Evolutionary conservation across 116 monocot genomes (phyloP).

Genomic region (Zostera marina): DNA sequence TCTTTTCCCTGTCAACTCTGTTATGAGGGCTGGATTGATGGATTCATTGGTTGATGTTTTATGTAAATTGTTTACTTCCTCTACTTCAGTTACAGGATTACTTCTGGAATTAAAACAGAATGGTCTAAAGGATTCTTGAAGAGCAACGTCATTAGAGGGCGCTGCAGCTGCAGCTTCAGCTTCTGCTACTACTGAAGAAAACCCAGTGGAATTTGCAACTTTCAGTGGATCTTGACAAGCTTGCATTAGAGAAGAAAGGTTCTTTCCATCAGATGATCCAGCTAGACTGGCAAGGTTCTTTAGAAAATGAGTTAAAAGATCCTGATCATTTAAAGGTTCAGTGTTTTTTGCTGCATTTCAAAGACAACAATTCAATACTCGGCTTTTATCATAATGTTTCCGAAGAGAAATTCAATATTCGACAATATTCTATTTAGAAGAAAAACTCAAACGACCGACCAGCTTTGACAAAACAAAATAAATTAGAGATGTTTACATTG

Average conservation of each 20-base stretch:
- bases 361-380: background rate
- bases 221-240: slow-evolving; percentile 32
- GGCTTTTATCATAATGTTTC: background rate
- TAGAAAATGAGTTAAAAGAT: slow-evolving; percentile 48
- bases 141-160: slow-evolving; percentile 11
- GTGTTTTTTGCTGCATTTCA: slow-evolving; percentile 41
- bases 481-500: slow-evolving; percentile 26
- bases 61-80: slow-evolving; percentile 1
- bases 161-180: slow-evolving; percentile 8
- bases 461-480: background rate
- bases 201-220: slow-evolving; percentile 16
- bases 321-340: slow-evolving; percentile 37
- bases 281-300: slow-evolving; percentile 37
- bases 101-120: slow-evolving; percentile 9
- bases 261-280: slow-evolving; percentile 36
- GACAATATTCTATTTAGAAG: too few relatives aligned
- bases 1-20: slow-evolving; percentile 11
- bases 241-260: slow-evolving; percentile 25
- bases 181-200: slow-evolving; percentile 21
- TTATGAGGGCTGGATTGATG: slow-evolving; percentile 13
- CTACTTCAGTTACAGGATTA: background rate
- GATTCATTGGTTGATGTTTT: background rate
- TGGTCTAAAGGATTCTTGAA: slow-evolving; percentile 13
- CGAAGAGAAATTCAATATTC: too few relatives aligned
- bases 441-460: too few relatives aligned